Percentiles rank a stretch among this genome's conserved stretches.
Conservation (phyloP, 139 green algal species). For the Tetratostichococcus sp. region DNA sequence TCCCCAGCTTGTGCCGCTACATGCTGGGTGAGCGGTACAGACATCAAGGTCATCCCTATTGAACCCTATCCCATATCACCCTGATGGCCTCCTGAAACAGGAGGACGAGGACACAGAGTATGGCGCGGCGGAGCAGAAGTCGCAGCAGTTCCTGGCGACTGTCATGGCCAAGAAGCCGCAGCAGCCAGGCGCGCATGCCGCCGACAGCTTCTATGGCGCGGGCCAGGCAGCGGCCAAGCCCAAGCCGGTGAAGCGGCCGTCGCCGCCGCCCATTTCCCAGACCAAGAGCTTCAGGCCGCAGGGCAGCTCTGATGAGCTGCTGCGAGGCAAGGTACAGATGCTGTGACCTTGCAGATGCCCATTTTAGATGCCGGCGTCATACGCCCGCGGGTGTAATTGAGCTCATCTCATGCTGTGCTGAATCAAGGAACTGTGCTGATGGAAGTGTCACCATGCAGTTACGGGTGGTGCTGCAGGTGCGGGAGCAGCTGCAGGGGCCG, state of each 20-base stretch:
- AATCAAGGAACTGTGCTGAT: too few relatives aligned
- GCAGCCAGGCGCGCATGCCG: neutral
- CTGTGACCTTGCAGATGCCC: too few relatives aligned
- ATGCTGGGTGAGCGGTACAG: too few relatives aligned
- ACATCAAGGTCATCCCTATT: too few relatives aligned
- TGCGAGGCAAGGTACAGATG: neutral
- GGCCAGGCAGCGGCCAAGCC: neutral
- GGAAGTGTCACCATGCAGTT: too few relatives aligned
- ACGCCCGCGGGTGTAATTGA: too few relatives aligned
- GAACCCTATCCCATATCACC: too few relatives aligned
- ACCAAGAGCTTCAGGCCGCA: neutral
- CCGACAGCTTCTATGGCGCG: neutral
- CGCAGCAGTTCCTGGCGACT: slow-evolving; percentile 1
- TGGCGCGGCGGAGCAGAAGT: neutral
- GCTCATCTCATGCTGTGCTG: too few relatives aligned
- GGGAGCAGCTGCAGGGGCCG: neutral
- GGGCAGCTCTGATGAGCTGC: neutral
- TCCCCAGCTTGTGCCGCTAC: too few relatives aligned
- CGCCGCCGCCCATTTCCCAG: neutral
- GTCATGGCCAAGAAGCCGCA: neutral
- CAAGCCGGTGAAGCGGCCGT: neutral
- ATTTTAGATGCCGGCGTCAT: too few relatives aligned
- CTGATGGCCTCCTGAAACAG: neutral
- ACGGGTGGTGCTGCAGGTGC: neutral
- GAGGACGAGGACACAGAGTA: neutral